Percentiles rank a stretch among this genome's conserved stretches.
phyloP scores from a whole-genome alignment of 2,329 filamentous ascomycete genomes.

The Eutypella sp. region DNA sequence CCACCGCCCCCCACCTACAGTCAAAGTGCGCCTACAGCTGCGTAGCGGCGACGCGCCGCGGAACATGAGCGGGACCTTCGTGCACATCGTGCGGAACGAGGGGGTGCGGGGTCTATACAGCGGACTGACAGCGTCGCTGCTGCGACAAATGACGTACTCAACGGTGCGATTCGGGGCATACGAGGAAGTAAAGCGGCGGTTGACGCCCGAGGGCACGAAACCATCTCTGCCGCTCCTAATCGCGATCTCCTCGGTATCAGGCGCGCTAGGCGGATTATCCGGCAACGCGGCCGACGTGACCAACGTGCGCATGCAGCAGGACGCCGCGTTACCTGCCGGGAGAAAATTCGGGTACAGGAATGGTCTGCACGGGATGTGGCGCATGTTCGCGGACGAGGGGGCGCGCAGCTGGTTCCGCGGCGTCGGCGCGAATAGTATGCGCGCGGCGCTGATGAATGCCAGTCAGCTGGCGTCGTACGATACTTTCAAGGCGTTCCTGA shows the following conservation, averaged over 20 bases:
- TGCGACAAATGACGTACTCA: constrained; percentile 93
- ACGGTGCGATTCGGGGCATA: constrained; percentile 96
- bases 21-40: constrained; percentile 78
- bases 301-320: constrained; percentile 98
- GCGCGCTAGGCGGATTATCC: constrained; percentile 81
- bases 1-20: constrained; percentile 27
- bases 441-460: constrained; percentile 84
- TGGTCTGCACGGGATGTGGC: constrained; percentile 77
- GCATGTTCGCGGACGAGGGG: constrained; percentile 87
- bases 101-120: constrained; percentile 80
- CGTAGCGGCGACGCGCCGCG: constrained; percentile 69
- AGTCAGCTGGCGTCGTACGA: constrained; percentile 82
- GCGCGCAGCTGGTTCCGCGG: constrained; percentile 72
- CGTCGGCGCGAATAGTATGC: constrained; percentile 74
- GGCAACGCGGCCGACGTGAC: constrained; percentile 95
- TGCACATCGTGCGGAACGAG: constrained; percentile 71
- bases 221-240: constrained; percentile 75
- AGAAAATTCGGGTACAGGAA: constrained; percentile 85
- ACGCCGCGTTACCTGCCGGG: constrained; percentile 65
- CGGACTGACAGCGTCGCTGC: constrained; percentile 85
- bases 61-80: constrained; percentile 81
- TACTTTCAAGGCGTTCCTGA: constrained; percentile 67
- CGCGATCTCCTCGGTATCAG: constrained; percentile 75
- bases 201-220: constrained; percentile 42
- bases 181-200: constrained; percentile 78